phyloP scores from a whole-genome alignment of 768 basidiomycete species.

The Mycena filopes region DNA sequence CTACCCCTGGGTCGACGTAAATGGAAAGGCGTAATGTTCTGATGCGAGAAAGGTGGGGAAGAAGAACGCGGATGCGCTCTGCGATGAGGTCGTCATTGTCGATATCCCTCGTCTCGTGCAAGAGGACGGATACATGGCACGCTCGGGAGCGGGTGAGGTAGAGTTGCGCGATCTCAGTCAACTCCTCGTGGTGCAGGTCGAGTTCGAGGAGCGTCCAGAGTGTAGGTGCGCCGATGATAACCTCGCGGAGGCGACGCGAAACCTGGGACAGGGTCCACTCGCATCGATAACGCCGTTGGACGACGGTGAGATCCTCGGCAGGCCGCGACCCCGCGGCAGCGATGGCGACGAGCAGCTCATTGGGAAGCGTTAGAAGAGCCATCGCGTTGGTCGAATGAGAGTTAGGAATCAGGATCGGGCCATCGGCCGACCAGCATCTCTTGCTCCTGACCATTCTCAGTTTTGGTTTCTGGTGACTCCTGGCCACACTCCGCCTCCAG shows the following conservation, averaged over 20 bases:
- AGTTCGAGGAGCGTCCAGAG: neutral
- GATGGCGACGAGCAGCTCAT: constrained; percentile 3
- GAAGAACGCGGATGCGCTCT: neutral
- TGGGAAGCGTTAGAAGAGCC: too few relatives aligned
- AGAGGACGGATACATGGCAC: neutral
- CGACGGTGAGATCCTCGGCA: neutral
- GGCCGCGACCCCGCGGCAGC: neutral
- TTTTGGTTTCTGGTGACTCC: too few relatives aligned
- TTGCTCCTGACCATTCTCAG: too few relatives aligned
- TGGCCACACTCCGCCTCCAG: too few relatives aligned
- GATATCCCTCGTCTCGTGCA: neutral
- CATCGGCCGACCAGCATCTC: too few relatives aligned
- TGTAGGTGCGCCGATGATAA: neutral
- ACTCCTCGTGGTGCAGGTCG: neutral
- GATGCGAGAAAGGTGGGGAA: neutral
- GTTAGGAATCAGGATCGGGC: too few relatives aligned
- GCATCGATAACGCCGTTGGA: neutral
- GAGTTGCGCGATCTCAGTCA: neutral
- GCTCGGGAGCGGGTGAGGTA: neutral
- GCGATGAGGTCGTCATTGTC: neutral
- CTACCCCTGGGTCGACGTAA: neutral
- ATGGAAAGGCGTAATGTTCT: neutral
- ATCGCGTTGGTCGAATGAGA: too few relatives aligned
- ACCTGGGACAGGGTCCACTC: neutral
- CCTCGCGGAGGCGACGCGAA: neutral